Base-by-base conservation (phyloP, 257 asterid species). In the Pogostemon cablin region DNA sequence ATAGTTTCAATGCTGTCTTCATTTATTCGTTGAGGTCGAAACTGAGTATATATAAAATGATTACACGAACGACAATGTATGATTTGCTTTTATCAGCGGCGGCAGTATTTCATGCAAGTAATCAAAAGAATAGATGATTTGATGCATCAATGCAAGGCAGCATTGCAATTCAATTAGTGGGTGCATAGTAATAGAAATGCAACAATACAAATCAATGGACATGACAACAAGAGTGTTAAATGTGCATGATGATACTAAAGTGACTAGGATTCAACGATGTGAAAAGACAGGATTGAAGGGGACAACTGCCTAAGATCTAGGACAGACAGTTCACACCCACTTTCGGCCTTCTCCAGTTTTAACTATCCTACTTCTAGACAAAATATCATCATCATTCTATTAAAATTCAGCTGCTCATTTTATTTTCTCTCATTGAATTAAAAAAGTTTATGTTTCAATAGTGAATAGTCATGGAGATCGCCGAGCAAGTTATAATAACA, bases 271-370 rank as follows among this genome's bases (percentile, higher is more conserved):
- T 39, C 9, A 6, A 3, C 48, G 40, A 11, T 39, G 48, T 50
- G 69, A 49, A 40, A 49, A 61, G 61, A 60, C 74, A 9, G 0
- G 3, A 68, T 50, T 41, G 7, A 38, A 47, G 79, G 77, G 65
- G 79, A 73, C 79, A 78, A 40, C 20, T 34, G 54, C 79, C 79
- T 73, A n/a, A 42, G 60, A 78, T 73, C 79, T 52, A 47, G 82
- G 69, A 9, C 50, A 4, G 69, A 9, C 50, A 4, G 41, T 43
- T 32, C 64, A 46, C 68, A 5, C 32, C 25, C 7, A 10, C 74
- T 67, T 72, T 72, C 54, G 64, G 68, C 75, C n/a, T 34, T 60
- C 71, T 48, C 6, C 35, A 32, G 15, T 7, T 62, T 40, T 12
- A 40, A 40, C 67, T 38, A 25, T 25, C 32, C 32, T 25, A 25